phyloP scores from a whole-genome alignment of 2,329 filamentous ascomycete species.

The Aspergillus arachidicola region DNA sequence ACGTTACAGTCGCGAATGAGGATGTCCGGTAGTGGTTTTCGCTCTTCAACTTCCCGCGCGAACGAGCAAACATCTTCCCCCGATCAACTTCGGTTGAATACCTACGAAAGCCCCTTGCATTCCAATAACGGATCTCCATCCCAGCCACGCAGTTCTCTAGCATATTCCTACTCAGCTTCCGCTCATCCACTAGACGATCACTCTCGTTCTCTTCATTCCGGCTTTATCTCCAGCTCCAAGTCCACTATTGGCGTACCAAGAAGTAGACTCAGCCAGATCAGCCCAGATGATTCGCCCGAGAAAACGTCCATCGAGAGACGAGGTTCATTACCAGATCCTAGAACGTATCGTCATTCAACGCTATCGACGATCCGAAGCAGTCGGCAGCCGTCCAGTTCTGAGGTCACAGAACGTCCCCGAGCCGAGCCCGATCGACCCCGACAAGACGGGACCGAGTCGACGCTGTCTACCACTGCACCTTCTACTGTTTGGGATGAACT shows the following conservation, averaged over 20 bases:
- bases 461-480: constrained; percentile 81
- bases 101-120: constrained; percentile 38
- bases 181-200: constrained; percentile 44
- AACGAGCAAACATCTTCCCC: constrained; percentile 41
- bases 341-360: constrained; percentile 36
- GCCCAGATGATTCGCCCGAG: constrained; percentile 38
- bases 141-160: constrained; percentile 28
- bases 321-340: constrained; percentile 36
- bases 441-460: constrained; percentile 77
- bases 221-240: constrained; percentile 35
- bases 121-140: constrained; percentile 36
- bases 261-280: constrained; percentile 40
- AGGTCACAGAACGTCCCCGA: constrained; percentile 36
- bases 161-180: constrained; percentile 35
- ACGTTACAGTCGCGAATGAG: constrained; percentile 39
- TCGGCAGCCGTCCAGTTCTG: constrained; percentile 38
- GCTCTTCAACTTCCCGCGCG: constrained; percentile 35
- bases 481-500: constrained; percentile 98
- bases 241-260: constrained; percentile 40
- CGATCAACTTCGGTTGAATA: constrained; percentile 36
- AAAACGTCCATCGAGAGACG: constrained; percentile 32
- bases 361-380: constrained; percentile 39
- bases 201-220: constrained; percentile 37
- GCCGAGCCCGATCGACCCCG: constrained; percentile 38
- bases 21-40: constrained; percentile 37